Percentiles rank a stretch among this genome's conserved stretches.
Conservation (phyloP, 2,329 filamentous ascomycete species). For the Diaporthe helianthi region DNA sequence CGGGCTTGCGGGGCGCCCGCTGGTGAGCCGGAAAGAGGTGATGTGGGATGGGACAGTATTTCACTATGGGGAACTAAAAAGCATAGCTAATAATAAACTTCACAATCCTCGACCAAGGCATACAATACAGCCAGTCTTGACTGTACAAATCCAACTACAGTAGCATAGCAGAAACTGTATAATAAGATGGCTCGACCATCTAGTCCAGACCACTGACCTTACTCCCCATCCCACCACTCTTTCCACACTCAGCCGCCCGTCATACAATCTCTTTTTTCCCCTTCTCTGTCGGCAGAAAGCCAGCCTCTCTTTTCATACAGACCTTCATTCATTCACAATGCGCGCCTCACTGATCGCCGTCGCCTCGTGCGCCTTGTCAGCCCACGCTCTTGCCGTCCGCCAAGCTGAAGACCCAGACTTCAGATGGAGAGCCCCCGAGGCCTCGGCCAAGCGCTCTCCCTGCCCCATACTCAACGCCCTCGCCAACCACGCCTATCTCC, state of each 20-base stretch:
- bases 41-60: not conserved
- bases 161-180: not conserved
- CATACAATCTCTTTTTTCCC: not conserved
- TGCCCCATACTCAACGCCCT: slow-evolving; percentile 25
- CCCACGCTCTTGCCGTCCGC: slow-evolving; percentile 6
- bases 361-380: slow-evolving; percentile 9
- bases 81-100: slow-evolving; percentile 8
- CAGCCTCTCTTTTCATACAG: slow-evolving; percentile 1
- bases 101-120: not conserved
- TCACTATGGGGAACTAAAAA: no score
- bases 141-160: not conserved
- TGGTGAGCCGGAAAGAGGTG: not conserved
- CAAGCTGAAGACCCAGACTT: slow-evolving; percentile 15
- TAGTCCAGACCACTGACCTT: not conserved
- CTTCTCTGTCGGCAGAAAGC: not conserved
- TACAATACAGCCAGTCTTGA: not conserved
- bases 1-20: slow-evolving; percentile 6
- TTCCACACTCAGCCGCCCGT: not conserved
- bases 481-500: slow-evolving; percentile 23
- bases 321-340: slow-evolving; percentile 5
- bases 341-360: not conserved
- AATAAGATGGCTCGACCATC: not conserved
- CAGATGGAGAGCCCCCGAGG: slow-evolving; percentile 5
- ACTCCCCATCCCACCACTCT: not conserved
- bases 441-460: slow-evolving; percentile 2